These are phyloP conservation scores for Polyporus tsugae DNA, from an alignment of 1,284 basidiomycete genomes.

Conservation along the genomic window DNA sequence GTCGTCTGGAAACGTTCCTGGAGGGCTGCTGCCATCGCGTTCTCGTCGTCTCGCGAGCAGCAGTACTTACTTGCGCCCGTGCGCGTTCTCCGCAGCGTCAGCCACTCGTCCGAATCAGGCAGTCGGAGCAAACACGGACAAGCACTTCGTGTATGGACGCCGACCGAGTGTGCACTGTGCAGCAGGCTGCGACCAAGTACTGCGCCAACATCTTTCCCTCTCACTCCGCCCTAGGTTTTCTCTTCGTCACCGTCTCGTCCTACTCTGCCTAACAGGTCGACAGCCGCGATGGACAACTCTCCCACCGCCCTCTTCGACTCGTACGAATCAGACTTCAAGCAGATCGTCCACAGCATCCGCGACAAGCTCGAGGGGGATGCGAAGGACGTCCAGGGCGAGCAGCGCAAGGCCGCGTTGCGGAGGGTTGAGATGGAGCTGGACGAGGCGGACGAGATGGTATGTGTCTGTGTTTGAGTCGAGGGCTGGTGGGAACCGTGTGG, in stretches of 20 bases:
- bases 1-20: conserved; percentile 68
- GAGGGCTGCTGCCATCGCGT: conserved; percentile 49
- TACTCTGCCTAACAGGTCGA: conserved; percentile 2
- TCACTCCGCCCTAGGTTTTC: background rate
- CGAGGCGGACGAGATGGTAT: conserved; percentile 97
- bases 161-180: background rate
- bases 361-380: conserved; percentile 73
- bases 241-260: background rate
- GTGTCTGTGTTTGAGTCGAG: conserved; percentile 32
- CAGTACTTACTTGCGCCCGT: too few species aligned
- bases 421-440: conserved; percentile 96
- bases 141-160: background rate
- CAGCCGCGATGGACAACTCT: conserved; percentile 72
- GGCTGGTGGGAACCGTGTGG: background rate
- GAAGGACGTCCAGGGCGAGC: conserved; percentile 73
- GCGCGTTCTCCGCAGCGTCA: too few species aligned
- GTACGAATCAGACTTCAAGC: conserved; percentile 83
- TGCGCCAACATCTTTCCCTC: background rate
- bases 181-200: background rate
- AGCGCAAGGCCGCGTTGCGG: conserved; percentile 84
- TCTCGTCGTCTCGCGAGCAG: background rate
- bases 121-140: background rate
- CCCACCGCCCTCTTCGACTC: conserved; percentile 84
- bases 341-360: conserved; percentile 73
- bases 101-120: background rate